Evolutionary conservation across 2,329 filamentous ascomycete species (phyloP), one percentile per base, ranked within the genome.

Genomic region (Bipolaris zeicola): DNA sequence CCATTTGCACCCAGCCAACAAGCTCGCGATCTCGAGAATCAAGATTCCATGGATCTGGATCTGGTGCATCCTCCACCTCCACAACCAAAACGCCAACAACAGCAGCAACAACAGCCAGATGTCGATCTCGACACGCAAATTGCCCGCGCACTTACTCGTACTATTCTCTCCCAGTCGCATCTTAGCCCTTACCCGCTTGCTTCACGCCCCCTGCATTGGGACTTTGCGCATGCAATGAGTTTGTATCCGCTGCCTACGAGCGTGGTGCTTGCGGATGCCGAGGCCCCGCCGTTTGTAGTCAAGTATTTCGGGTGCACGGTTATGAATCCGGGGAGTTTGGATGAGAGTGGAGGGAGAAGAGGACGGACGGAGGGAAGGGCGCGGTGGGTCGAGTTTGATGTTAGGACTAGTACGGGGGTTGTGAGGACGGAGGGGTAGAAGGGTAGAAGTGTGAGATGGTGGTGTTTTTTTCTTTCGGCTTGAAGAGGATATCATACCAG

Each of bases 251-350:
- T 98, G 26, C 95, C 95, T 1, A 94, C 91, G 18, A 87, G 90
- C 0, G 80, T 98, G 69, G 85, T 96, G 14, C 78, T 99, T 3
- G 88, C 92, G 1, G 95, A 99, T 77, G 82, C 89, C 0, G 91
- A 93, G 39, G 88, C 89, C 8, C 88, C 90, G 13, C 84, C 92
- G 0, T 99, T 96, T 70, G 89, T 89, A 51, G 81, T 97, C 62
- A 96, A 91, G 13, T 98, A 98, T 71, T 94, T 96, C 76, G 94
- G 93, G 0, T 98, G 95, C 71, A 91, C 95, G 78, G 93, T 97
- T 33, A 88, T 99, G 85, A 99, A 99, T 73, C 93, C 95, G 0
- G 92, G 92, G 5, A 83, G 84, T 46, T 76, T 99, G 47, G 82
- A 96, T 33, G 76, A 74, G 55, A 73, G 70, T 48, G 74, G 73